A percentile compares a stretch with the other conserved stretches of the same genome.
Conservation (phyloP, 1,139 yeast genomes). For the Debaryomyces sp. region DNA sequence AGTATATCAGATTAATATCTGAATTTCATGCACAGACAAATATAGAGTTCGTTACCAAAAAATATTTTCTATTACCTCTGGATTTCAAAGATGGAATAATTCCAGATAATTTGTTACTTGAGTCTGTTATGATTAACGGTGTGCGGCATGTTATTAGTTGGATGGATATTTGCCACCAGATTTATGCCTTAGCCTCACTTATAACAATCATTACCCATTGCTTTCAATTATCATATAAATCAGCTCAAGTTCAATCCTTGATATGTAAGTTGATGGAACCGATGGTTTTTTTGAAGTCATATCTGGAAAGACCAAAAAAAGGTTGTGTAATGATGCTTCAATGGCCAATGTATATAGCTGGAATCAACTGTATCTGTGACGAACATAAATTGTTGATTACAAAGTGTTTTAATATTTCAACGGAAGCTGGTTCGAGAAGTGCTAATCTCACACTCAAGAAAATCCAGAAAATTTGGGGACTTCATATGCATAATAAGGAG, state of each 20-base stretch:
- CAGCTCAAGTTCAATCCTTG: constrained; percentile 39
- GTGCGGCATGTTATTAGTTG: constrained; percentile 33
- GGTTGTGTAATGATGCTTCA: constrained; percentile 53
- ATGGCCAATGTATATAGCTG: constrained; percentile 67
- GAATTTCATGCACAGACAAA: constrained; percentile 31
- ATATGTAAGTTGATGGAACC: constrained; percentile 31
- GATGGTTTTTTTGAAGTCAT: constrained; percentile 26
- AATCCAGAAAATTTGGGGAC: constrained; percentile 47
- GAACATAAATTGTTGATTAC: constrained; percentile 48
- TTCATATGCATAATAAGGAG: constrained; percentile 28
- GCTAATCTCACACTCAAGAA: constrained; percentile 51
- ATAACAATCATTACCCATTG: constrained; percentile 38
- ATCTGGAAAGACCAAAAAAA: constrained; percentile 24
- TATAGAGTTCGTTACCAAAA: constrained; percentile 28
- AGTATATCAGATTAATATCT: constrained; percentile 32
- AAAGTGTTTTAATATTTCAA: constrained; percentile 44
- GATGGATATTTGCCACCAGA: constrained; percentile 48
- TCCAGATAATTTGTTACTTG: constrained; percentile 33
- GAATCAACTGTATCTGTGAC: constrained; percentile 50
- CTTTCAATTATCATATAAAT: constrained; percentile 36
- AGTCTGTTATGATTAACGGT: constrained; percentile 17
- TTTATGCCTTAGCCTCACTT: constrained; percentile 37
- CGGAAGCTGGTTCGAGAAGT: constrained; percentile 53
- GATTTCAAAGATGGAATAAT: constrained; percentile 23
- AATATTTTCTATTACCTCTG: constrained; percentile 22